Percentiles rank a stretch among this genome's conserved stretches.
These are phyloP conservation scores for Ascomycota sp. DNA, from an alignment of 2,329 filamentous ascomycete genomes.

Conservation along the genomic window DNA sequence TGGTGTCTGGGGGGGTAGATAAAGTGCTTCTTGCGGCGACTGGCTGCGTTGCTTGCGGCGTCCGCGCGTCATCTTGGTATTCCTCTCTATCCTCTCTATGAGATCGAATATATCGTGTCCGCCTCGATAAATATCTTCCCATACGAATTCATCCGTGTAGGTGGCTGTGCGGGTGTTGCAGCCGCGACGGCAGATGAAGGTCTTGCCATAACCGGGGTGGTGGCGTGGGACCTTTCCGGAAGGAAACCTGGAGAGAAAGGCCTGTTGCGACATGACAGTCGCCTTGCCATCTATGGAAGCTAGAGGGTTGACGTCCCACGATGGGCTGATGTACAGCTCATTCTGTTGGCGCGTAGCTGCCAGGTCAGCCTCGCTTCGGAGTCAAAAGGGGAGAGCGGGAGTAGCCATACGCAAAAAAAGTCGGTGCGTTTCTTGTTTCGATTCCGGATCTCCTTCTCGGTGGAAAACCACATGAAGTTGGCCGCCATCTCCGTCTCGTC, in stretches of 20 bases:
- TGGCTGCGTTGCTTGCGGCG: constrained; percentile 11
- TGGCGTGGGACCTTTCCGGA: constrained; percentile 50
- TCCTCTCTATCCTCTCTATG: constrained; percentile 41
- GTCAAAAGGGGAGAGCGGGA: background rate
- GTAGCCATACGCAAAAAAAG: constrained; percentile 36
- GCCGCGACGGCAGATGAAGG: constrained; percentile 72
- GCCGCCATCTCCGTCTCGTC: constrained; percentile 58
- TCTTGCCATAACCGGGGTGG: constrained; percentile 57
- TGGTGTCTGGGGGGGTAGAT: constrained; percentile 15
- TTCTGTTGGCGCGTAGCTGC: constrained; percentile 26
- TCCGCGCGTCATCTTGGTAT: constrained; percentile 43
- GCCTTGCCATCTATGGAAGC: constrained; percentile 81
- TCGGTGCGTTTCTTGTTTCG: constrained; percentile 64
- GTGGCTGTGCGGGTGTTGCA: constrained; percentile 74
- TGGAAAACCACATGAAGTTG: constrained; percentile 89
- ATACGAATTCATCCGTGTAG: constrained; percentile 79
- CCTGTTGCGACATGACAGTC: constrained; percentile 47
- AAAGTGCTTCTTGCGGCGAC: constrained; percentile 11
- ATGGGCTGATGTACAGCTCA: constrained; percentile 75
- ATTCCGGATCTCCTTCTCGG: constrained; percentile 70
- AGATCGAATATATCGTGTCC: constrained; percentile 39
- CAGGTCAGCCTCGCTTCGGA: background rate
- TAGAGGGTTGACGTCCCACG: constrained; percentile 70
- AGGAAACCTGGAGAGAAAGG: constrained; percentile 48
- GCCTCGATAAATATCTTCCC: constrained; percentile 67